A percentile compares a stretch with the other conserved stretches of the same genome.
phyloP scores from a whole-genome alignment of 306 rosid species.

The Dryas octopetala region DNA sequence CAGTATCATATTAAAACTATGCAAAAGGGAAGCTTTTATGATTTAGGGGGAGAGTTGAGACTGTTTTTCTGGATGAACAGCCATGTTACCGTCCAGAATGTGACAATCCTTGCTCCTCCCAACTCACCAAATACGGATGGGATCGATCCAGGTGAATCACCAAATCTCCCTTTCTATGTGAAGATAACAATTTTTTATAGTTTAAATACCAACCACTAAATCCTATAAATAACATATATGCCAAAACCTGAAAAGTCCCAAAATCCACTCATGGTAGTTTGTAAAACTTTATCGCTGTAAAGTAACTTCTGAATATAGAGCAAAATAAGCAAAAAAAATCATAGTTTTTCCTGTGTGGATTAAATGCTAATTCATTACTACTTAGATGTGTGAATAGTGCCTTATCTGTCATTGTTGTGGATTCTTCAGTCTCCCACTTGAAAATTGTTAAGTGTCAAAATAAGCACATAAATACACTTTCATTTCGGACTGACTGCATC shows the following conservation, averaged over 20 bases:
- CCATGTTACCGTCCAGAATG: conserved; percentile 59
- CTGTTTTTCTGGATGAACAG: conserved; percentile 59
- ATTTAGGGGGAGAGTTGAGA: conserved; percentile 50
- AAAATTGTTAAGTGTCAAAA: background rate
- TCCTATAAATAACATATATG: background rate
- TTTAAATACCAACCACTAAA: conserved; percentile 1
- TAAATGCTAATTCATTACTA: background rate
- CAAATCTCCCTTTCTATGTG: conserved; percentile 9
- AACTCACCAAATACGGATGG: conserved; percentile 79
- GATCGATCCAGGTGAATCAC: conserved; percentile 65
- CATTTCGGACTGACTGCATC: conserved; percentile 1
- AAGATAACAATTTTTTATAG: background rate
- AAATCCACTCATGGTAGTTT: background rate
- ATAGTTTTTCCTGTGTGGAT: background rate
- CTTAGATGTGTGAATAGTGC: background rate
- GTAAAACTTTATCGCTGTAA: background rate
- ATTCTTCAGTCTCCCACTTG: background rate
- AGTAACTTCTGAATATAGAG: no score
- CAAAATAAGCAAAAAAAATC: background rate
- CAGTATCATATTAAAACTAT: conserved; percentile 34
- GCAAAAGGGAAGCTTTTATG: conserved; percentile 47
- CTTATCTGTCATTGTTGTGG: background rate
- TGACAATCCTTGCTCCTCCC: conserved; percentile 68
- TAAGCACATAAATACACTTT: background rate
- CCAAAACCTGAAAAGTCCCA: background rate